These are phyloP conservation scores for Emericellopsis terricola DNA, from an alignment of 495 filamentous ascomycete species.

Conservation along the genomic window DNA sequence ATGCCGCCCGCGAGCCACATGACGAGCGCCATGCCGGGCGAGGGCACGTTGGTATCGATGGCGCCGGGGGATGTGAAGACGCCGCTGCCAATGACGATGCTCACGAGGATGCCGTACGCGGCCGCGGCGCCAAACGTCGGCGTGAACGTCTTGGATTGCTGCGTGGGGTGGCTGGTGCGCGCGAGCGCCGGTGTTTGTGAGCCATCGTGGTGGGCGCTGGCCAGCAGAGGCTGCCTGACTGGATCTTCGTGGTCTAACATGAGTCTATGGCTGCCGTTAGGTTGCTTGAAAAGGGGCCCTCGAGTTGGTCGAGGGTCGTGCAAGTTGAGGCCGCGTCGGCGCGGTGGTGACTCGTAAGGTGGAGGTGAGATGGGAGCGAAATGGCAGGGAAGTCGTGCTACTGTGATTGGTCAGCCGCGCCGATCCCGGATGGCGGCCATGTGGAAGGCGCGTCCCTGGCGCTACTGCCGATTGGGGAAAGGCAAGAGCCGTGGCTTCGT, in stretches of 20 bases:
- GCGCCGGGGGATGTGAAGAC: conserved; percentile 37
- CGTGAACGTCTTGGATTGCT: conserved; percentile 18
- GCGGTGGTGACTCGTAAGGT: background rate
- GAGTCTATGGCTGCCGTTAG: background rate
- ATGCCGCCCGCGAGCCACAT: conserved; percentile 34
- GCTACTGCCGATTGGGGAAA: too few species aligned
- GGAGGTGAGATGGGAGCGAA: background rate
- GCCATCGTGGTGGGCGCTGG: background rate
- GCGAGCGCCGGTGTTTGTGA: background rate
- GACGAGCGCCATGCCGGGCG: conserved; percentile 29
- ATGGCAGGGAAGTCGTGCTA: too few species aligned
- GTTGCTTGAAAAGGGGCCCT: background rate
- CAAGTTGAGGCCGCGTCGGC: background rate
- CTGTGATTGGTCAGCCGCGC: too few species aligned
- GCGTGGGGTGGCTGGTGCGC: conserved; percentile 3
- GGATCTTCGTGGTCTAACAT: background rate
- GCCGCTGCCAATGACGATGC: conserved; percentile 36
- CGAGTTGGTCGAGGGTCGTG: background rate
- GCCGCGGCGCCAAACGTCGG: conserved; percentile 29
- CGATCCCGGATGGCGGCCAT: too few species aligned
- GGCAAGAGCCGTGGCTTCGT: too few species aligned
- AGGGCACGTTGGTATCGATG: conserved; percentile 37
- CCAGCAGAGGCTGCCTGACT: background rate
- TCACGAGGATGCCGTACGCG: conserved; percentile 35
- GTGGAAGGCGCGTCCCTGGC: too few species aligned